These are phyloP conservation scores for Phellinidium pouzarii DNA, from an alignment of 1,284 basidiomycete genomes.

Conservation along the genomic window DNA sequence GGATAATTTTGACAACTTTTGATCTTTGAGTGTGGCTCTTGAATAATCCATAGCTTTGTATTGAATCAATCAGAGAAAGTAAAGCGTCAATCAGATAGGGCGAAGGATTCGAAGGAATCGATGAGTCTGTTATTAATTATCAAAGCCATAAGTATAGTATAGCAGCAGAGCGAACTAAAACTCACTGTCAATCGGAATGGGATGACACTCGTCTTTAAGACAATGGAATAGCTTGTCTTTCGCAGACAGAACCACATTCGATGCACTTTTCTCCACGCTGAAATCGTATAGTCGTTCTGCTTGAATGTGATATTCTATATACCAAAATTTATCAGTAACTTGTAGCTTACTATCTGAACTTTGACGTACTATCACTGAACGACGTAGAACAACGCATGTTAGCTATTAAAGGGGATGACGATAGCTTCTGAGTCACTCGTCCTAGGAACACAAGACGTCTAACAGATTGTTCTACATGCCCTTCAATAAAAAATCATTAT, in stretches of 20 bases:
- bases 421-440: slow-evolving; percentile 13
- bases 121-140: neutral
- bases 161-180: neutral
- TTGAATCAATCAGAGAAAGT: slow-evolving; percentile 11
- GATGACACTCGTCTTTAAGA: neutral
- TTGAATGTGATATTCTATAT: slow-evolving; percentile 1
- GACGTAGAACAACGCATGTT: slow-evolving; percentile 7
- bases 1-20: slow-evolving; percentile 2
- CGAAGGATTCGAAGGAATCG: slow-evolving; percentile 5
- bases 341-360: neutral
- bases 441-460: slow-evolving; percentile 8
- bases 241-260: neutral
- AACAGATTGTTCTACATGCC: neutral
- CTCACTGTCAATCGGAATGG: neutral
- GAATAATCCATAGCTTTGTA: slow-evolving; percentile 14
- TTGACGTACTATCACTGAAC: slow-evolving; percentile 9
- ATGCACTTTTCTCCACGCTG: slow-evolving; percentile 8
- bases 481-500: neutral
- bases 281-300: slow-evolving; percentile 6
- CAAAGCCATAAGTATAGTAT: neutral
- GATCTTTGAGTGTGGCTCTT: slow-evolving; percentile 1
- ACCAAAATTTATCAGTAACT: neutral
- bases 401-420: slow-evolving; percentile 4
- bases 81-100: slow-evolving; percentile 9
- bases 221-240: slow-evolving; percentile 1